Evolutionary conservation across 371 early-diverging fungal species (phyloP), one percentile per base, ranked within the genome.

Genomic region (Actinomortierella ambigua): DNA sequence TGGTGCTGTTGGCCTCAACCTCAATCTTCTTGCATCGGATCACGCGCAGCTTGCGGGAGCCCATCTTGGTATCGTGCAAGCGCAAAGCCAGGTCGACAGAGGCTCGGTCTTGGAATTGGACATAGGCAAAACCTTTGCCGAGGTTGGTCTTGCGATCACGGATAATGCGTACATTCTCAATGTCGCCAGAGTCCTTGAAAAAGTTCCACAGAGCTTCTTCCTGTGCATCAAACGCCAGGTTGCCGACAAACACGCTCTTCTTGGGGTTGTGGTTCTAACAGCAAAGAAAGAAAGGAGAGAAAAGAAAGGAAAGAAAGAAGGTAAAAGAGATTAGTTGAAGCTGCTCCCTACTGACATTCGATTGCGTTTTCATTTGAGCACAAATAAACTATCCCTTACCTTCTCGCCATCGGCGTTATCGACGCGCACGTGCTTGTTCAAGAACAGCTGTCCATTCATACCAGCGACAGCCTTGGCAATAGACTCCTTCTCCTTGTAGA

Each of bases 111-210:
- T 83, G 68, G 65, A 92, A 92, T 65, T 88, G 87, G 34, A 92
- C 95, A 75, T 95, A 97, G 0, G 89, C 97, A 71, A 96, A 89
- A 0, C 98, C 98, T 69, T 97, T 98, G 51, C 98, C 98, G n/a
- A 96, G 79, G 61, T 93, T 95, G 7, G 94, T 95, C 63, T 83
- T 85, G 26, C 79, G 70, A 71, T 98, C 98, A 24, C 97, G 88
- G 40, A 98, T 84, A 18, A 95, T 80, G 8, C 98, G 84, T 24
- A 97, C 95, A 65, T 85, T 84, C 68, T 92, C 91, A 63, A 97
- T 88, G 14, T 88, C 84, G 7, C 96, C 96, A 67, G 92, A 90
- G 20, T 88, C 85, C 44, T 78, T 85, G 77, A 98, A 97, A 54
- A 87, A 87, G 41, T 69, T 71, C 94, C 96, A 95, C 34, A 98